Evolutionary conservation across 225 moss, liverwort and hornwort species (phyloP), one percentile per base, ranked within the genome.

Genomic region (Pseudisothecium myosuroides): DNA sequence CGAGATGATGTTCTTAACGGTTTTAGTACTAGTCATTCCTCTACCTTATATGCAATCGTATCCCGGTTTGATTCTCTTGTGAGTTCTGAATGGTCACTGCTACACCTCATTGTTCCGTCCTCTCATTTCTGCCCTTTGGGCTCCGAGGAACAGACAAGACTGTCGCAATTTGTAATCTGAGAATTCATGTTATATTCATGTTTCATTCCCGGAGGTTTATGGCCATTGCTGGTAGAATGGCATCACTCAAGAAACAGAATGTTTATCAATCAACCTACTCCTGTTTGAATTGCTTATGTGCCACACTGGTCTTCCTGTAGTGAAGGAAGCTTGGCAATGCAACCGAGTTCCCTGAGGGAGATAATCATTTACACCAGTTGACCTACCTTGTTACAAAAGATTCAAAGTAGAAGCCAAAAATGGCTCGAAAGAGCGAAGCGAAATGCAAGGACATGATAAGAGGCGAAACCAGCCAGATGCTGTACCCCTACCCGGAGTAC

Each of bases 361-460:
- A 84, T 45, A 45, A 37, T 26, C 36, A 79, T 43, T 88, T 55
- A 39, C 27, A 37, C 47, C 49, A 73, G 11, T 32, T 85, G 80
- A 54, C 23, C 56, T 56, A 41, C 52, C 60, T 73, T 81, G 39
- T 56, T 66, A 81, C n/a, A 50, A 77, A 39, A 36, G 62, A 14
- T 65, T 79, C 24, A 59, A 65, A 80, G 64, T 24, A 74, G 74
- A 66, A 31, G n/a, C 23, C n/a, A 24, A 52, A 73, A 31, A 89
- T 94, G 92, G 91, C 90, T 31, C 64, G 41, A 50, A 78, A 89
- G 90, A 90, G 82, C 74, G 91, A 91, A 82, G 91, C 55, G 27
- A 49, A 21, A 12, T 85, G 86, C 87, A 67, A 85, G 82, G 90
- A 89, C 74, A 6, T 94, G 89, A 41, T 89, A 17, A 58, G 94